Base-by-base conservation (phyloP, 78 protist species). In the Monosiga brevicollis region DNA sequence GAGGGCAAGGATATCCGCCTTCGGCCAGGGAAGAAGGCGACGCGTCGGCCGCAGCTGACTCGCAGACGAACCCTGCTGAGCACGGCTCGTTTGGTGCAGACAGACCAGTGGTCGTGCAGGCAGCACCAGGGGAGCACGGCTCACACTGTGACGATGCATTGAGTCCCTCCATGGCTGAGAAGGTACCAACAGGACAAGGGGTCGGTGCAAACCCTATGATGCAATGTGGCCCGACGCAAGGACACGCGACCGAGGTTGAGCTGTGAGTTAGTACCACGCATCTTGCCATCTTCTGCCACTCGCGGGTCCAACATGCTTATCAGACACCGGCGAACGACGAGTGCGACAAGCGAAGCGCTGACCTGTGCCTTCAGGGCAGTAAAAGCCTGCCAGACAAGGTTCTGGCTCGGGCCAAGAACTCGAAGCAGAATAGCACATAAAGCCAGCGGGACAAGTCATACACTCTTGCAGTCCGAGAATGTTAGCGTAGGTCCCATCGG, bases 121-220 rank as follows among this genome's bases (percentile, higher is more conserved):
- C 80, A 32, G 1, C 37, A 2, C 74, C 74, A n/a, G 37, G 74
- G 22, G 81, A 62, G 62, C 81, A 78, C 35, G 76, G n/a, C 11
- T 22, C n/a, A 54, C 83, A 80, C 20, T 80, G 77, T 0, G 1
- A 40, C 23, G 42, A 55, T 9, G 72, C 3, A 1, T 32, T 32
- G 86, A 25, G 37, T 1, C 85, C 83, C 0, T 80, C 79, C 73
- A 2, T 0, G 76, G 34, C 38, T 24, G 73, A 62, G 85, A 82
- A 85, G 11, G 87, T 89, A 26, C 88, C 88, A 11, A 85, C 71
- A 1, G 82, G 87, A n/a, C 91, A 84, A 1, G 40, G 70, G 9
- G 78, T 79, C 39, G 88, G 85, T 0, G 88, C 0, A 1, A 85
- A n/a, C n/a, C n/a, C n/a, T n/a, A n/a, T n/a, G n/a, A n/a, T n/a